Conservation (phyloP, 768 basidiomycete genomes). For the Boletus reticuloceps region DNA sequence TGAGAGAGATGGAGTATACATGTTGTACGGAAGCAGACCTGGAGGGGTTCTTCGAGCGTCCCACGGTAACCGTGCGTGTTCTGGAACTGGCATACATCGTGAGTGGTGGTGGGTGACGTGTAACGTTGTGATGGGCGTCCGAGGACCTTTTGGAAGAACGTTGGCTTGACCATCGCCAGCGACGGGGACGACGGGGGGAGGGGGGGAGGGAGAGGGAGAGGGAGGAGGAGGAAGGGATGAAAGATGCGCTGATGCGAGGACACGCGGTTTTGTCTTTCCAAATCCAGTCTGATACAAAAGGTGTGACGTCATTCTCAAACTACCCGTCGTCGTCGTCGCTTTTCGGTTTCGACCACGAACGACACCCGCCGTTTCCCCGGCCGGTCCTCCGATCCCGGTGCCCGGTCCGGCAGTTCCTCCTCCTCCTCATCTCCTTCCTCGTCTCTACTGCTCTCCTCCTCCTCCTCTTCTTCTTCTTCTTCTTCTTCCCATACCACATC, state of each 20-base stretch:
- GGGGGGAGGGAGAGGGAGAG: neutral
- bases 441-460: conserved; percentile 34
- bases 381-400: neutral
- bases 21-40: conserved; percentile 17
- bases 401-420: conserved; percentile 40
- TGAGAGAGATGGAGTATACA: neutral
- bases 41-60: conserved; percentile 8
- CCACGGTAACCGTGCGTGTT: conserved; percentile 4
- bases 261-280: conserved; percentile 22
- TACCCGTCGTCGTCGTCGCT: conserved; percentile 6
- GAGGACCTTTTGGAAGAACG: conserved; percentile 58
- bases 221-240: neutral
- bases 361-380: conserved; percentile 49
- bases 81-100: conserved; percentile 3
- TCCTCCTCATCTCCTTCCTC: conserved; percentile 39
- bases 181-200: conserved; percentile 2
- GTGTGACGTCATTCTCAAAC: conserved; percentile 17
- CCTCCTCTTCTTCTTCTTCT: conserved; percentile 39
- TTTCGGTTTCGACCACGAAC: conserved; percentile 36
- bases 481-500: conserved; percentile 37
- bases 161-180: conserved; percentile 50
- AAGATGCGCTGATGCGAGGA: neutral
- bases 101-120: conserved; percentile 23
- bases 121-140: conserved; percentile 66
- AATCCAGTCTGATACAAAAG: conserved; percentile 20